phyloP scores from a whole-genome alignment of 2,329 filamentous ascomycete species.

The Aspergillus japonicus region DNA sequence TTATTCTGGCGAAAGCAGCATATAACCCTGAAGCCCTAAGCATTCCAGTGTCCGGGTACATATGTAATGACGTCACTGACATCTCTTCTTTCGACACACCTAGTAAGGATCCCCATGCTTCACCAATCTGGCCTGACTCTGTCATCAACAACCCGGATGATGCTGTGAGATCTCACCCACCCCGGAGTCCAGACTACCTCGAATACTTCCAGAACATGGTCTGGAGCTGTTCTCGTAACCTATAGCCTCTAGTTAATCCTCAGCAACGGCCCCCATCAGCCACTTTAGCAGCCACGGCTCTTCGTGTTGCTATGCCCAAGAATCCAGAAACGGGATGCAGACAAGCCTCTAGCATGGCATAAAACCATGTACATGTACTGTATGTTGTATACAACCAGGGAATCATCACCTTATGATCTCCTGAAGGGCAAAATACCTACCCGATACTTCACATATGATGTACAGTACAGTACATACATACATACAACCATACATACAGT shows the following conservation, averaged over 20 bases:
- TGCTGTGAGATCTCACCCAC: neutral
- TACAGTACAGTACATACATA: no score
- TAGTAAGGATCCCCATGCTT: neutral
- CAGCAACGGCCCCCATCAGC: neutral
- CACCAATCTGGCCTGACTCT: neutral
- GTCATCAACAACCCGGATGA: neutral
- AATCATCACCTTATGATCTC: no score
- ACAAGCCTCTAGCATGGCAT: neutral
- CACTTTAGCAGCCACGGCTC: neutral
- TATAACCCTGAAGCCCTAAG: no score
- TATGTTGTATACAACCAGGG: no score
- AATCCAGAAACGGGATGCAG: neutral
- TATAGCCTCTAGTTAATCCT: no score
- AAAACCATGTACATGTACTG: no score
- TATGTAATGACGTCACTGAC: neutral
- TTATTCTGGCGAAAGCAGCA: no score
- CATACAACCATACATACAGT: no score
- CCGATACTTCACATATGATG: no score
- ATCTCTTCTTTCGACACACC: neutral
- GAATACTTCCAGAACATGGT: neutral
- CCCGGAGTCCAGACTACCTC: neutral
- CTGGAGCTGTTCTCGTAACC: neutral
- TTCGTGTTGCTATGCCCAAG: neutral
- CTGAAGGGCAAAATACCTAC: no score
- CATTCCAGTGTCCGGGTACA: no score